Evolutionary conservation across 2,329 filamentous ascomycete genomes (phyloP).

Genomic region (Emergomyces pasteurianus): DNA sequence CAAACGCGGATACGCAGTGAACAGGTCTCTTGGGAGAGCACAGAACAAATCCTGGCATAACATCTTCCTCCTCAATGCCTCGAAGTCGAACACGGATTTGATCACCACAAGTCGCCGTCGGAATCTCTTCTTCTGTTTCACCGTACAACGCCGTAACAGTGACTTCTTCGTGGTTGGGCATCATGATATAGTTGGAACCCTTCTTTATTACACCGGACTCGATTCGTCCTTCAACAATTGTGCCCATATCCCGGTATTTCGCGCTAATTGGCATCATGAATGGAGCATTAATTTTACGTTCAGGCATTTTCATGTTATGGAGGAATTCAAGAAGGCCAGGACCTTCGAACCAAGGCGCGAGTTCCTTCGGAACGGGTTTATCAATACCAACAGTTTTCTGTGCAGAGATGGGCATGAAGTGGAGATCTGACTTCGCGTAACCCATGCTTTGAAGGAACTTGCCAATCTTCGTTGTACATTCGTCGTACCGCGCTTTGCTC

Average conservation of each 20-base stretch:
- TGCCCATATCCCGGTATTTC: conserved; percentile 96
- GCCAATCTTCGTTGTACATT: conserved; percentile 80
- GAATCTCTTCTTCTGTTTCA: conserved; percentile 88
- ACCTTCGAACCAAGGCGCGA: conserved; percentile 74
- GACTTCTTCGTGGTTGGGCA: conserved; percentile 81
- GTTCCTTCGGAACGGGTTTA: conserved; percentile 63
- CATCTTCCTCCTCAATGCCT: conserved; percentile 94
- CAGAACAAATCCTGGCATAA: conserved; percentile 87
- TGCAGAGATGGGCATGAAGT: conserved; percentile 92
- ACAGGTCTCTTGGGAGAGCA: conserved; percentile 91
- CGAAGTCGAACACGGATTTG: conserved; percentile 86
- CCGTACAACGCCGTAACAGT: conserved; percentile 79
- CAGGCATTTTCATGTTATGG: conserved; percentile 82
- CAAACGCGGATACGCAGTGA: conserved; percentile 78
- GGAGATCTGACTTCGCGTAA: conserved; percentile 90
- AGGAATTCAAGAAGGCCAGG: conserved; percentile 90
- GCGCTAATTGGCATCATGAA: conserved; percentile 98
- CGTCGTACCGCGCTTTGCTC: conserved; percentile 84
- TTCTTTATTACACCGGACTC: conserved; percentile 93
- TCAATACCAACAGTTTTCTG: conserved; percentile 82
- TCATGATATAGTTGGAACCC: conserved; percentile 74
- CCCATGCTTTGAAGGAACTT: conserved; percentile 85
- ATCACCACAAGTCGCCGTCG: conserved; percentile 75
- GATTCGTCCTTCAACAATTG: conserved; percentile 94
- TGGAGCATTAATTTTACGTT: conserved; percentile 91